Conservation (phyloP, 805 yeast genomes). For the Yamadazyma tumulicola region DNA sequence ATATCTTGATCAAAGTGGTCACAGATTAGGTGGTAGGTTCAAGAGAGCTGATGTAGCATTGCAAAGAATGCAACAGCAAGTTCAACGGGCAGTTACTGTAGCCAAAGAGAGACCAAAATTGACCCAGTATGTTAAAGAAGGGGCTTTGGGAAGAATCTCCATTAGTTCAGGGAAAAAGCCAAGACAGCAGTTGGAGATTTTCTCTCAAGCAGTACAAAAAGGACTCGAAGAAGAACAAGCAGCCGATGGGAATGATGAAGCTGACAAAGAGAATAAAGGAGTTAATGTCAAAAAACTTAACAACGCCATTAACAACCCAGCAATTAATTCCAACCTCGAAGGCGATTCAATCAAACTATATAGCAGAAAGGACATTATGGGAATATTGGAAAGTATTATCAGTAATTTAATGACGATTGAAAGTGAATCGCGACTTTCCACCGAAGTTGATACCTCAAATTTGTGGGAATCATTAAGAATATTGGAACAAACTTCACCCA, state of each 20-base stretch:
- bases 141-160: constrained; percentile 86
- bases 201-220: constrained; percentile 50
- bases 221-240: constrained; percentile 35
- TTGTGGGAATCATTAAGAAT: constrained; percentile 81
- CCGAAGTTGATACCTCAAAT: constrained; percentile 34
- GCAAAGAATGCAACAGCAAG: constrained; percentile 98
- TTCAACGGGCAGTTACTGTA: constrained; percentile 90
- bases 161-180: constrained; percentile 80
- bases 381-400: constrained; percentile 74
- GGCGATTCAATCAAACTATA: constrained; percentile 22
- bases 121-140: constrained; percentile 66
- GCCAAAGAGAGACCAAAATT: constrained; percentile 84
- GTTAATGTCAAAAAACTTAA: constrained; percentile 14
- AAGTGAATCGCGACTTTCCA: constrained; percentile 44
- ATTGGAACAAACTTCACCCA: constrained; percentile 56
- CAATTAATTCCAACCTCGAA: constrained; percentile 16
- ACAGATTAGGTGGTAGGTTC: constrained; percentile 79
- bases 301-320: constrained; percentile 22
- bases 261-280: constrained; percentile 19
- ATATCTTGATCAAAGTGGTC: constrained; percentile 87
- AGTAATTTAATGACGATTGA: constrained; percentile 76
- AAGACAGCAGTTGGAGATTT: constrained; percentile 74
- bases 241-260: constrained; percentile 21
- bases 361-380: constrained; percentile 46
- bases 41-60: constrained; percentile 86